These are phyloP conservation scores for Cyclotella baltica DNA, from an alignment of 108 stramenopile genomes.

Conservation along the genomic window DNA sequence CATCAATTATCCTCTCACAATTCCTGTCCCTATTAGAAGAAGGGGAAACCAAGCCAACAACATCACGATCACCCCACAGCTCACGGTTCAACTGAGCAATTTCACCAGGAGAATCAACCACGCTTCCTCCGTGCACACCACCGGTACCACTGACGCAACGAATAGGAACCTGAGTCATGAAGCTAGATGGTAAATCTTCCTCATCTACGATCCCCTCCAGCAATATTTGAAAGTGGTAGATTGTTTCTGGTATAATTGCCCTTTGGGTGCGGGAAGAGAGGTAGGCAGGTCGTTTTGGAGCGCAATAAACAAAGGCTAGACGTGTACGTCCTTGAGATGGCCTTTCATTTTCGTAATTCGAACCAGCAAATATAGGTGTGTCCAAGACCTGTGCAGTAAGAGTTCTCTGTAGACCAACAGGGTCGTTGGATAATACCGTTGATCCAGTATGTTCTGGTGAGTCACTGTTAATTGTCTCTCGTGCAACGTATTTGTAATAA, in stretches of 20 bases:
- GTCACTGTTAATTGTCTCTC: neutral
- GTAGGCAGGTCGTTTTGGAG: slow-evolving; percentile 47
- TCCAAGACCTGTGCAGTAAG: slow-evolving; percentile 43
- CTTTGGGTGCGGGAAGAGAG: slow-evolving; percentile 39
- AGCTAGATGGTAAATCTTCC: slow-evolving; percentile 42
- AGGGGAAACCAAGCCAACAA: slow-evolving; percentile 26
- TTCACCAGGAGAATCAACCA: slow-evolving; percentile 37
- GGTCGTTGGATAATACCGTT: slow-evolving; percentile 41
- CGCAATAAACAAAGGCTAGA: slow-evolving; percentile 43
- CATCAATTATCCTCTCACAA: slow-evolving; percentile 38
- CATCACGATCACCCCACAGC: slow-evolving; percentile 38
- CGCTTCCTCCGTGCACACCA: slow-evolving; percentile 40
- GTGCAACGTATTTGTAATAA: slow-evolving; percentile 46
- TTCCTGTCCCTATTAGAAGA: slow-evolving; percentile 18
- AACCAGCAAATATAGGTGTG: slow-evolving; percentile 25
- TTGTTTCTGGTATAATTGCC: slow-evolving; percentile 44
- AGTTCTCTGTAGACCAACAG: slow-evolving; percentile 33
- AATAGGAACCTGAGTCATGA: slow-evolving; percentile 34
- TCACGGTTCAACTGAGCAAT: slow-evolving; percentile 38
- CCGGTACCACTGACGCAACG: slow-evolving; percentile 49
- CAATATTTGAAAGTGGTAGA: slow-evolving; percentile 52
- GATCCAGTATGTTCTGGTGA: slow-evolving; percentile 20
- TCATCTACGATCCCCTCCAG: slow-evolving; percentile 45
- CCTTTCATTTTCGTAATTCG: neutral
- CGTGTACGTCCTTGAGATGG: slow-evolving; percentile 28